Percentiles rank a stretch among this genome's conserved stretches.
Conservation (phyloP, 805 yeast species). For the Wickerhamiella slavikovae region DNA sequence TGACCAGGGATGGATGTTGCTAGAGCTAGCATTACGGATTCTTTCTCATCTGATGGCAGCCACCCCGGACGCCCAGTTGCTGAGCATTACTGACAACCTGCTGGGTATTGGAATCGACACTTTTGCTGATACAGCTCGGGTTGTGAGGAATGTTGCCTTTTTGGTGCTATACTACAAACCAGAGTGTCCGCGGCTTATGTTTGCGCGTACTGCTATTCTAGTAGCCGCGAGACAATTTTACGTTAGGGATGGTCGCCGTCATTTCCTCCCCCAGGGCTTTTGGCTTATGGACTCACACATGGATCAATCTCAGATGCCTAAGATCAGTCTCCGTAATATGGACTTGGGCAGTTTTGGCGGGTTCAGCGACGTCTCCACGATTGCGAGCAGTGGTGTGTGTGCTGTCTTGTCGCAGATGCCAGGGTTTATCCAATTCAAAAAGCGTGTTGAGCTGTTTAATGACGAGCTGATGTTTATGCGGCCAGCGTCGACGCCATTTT, state of each 20-base stretch:
- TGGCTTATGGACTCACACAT: slow-evolving; percentile 28
- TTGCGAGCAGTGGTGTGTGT: slow-evolving; percentile 13
- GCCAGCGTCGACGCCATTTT: too few species aligned
- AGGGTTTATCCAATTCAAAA: slow-evolving; percentile 56
- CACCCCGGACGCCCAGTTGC: slow-evolving; percentile 43
- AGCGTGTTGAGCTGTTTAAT: slow-evolving; percentile 56
- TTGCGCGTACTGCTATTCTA: slow-evolving; percentile 22
- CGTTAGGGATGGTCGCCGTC: slow-evolving; percentile 40
- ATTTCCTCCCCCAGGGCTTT: slow-evolving; percentile 27
- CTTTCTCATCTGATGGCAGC: slow-evolving; percentile 47
- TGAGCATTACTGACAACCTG: slow-evolving; percentile 22
- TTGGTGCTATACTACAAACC: slow-evolving; percentile 25
- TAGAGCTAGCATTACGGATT: slow-evolving; percentile 36
- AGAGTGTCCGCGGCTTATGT: slow-evolving; percentile 1
- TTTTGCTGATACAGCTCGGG: slow-evolving; percentile 22
- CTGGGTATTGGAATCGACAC: slow-evolving; percentile 20
- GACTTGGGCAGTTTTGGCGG: slow-evolving; percentile 5
- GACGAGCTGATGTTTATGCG: slow-evolving; percentile 5
- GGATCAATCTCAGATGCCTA: not conserved
- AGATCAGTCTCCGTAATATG: not conserved
- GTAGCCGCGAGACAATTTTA: slow-evolving; percentile 43
- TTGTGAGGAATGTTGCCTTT: slow-evolving; percentile 28
- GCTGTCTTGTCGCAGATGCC: slow-evolving; percentile 47
- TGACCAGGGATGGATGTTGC: slow-evolving; percentile 8
- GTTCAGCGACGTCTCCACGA: slow-evolving; percentile 6